Percentiles rank a stretch among this genome's conserved stretches.
Conservation (phyloP, 305 asterid genomes). For the Striga hermonthica region DNA sequence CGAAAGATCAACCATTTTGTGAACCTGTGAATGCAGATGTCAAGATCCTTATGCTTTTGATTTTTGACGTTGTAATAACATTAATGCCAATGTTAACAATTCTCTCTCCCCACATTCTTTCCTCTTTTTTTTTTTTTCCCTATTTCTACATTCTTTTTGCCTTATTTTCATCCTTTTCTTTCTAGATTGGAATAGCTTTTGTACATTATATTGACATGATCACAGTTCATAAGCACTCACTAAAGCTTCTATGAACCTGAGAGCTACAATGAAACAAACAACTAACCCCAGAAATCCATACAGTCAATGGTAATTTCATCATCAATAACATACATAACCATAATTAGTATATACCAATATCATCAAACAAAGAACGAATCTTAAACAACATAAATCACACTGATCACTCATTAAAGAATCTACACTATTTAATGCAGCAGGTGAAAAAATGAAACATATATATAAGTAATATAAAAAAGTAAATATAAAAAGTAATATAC, state of each 20-base stretch:
- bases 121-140: neutral
- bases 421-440: neutral
- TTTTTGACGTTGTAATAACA: neutral
- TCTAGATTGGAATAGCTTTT: neutral
- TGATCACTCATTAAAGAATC: constrained; percentile 17
- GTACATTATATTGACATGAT: constrained; percentile 1
- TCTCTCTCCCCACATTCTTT: neutral
- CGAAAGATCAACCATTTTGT: constrained; percentile 80
- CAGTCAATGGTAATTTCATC: neutral
- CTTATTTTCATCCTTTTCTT: neutral
- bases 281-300: no score
- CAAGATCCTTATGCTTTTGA: neutral
- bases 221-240: constrained; percentile 10
- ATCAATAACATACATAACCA: constrained; percentile 21
- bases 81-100: neutral
- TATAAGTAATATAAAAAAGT: constrained; percentile 24
- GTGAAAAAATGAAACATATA: constrained; percentile 8
- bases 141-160: no score
- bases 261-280: neutral
- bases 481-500: constrained; percentile 32
- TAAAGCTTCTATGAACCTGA: neutral
- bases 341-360: neutral
- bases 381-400: constrained; percentile 8
- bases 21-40: constrained; percentile 55
- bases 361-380: constrained; percentile 1